Conservation (phyloP, 768 basidiomycete genomes). For the Podaxis sp. region DNA sequence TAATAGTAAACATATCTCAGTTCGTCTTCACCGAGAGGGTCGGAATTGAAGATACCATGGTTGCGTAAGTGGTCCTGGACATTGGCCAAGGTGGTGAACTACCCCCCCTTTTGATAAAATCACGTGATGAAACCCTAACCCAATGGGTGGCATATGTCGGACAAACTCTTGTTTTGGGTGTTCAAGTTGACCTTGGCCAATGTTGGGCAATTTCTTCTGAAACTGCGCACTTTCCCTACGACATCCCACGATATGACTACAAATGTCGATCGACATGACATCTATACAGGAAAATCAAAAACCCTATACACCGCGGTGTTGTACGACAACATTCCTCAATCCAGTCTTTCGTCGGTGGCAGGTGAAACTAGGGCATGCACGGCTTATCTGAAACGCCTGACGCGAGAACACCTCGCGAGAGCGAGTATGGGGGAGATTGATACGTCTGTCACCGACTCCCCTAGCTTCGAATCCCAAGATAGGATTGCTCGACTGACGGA, state of each 20-base stretch:
- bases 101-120: neutral
- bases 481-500: neutral
- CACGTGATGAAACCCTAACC: neutral
- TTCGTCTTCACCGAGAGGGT: too few relatives aligned
- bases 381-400: conserved; percentile 1
- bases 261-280: neutral
- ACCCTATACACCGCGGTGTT: conserved; percentile 7
- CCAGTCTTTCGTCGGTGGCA: neutral
- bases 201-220: neutral
- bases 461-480: neutral
- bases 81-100: too few relatives aligned
- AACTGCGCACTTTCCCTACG: neutral
- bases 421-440: conserved; percentile 9
- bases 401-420: conserved; percentile 10
- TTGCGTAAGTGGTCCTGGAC: too few relatives aligned
- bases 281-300: neutral
- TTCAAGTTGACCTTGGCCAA: neutral
- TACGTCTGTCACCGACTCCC: neutral
- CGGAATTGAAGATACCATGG: too few relatives aligned
- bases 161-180: conserved; percentile 1
- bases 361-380: conserved; percentile 1
- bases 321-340: neutral
- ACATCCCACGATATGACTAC: neutral
- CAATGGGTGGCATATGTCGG: neutral
- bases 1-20: too few relatives aligned